Evolutionary conservation across 2,329 filamentous ascomycete species (phyloP).

Genomic region (Ophiocordyceps camponoti-saundersi): DNA sequence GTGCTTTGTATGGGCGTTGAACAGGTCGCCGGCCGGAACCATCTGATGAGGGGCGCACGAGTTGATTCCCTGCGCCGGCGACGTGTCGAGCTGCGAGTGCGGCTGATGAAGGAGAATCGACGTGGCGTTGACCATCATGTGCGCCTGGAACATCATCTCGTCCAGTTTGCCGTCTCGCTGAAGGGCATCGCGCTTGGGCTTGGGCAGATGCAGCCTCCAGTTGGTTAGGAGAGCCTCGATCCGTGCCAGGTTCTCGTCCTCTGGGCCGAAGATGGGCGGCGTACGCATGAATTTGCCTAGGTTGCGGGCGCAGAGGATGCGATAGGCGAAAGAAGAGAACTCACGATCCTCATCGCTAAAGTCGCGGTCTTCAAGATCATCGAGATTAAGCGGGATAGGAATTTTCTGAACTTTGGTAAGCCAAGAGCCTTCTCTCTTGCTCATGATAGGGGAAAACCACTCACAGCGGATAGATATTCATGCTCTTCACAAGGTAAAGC

Average conservation of each 20-base stretch:
- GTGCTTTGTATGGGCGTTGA: slow-evolving; percentile 59
- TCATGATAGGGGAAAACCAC: slow-evolving; percentile 7
- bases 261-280: slow-evolving; percentile 30
- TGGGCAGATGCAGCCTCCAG: slow-evolving; percentile 67
- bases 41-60: slow-evolving; percentile 47
- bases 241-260: slow-evolving; percentile 32
- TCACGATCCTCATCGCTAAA: slow-evolving; percentile 52
- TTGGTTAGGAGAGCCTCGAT: slow-evolving; percentile 43
- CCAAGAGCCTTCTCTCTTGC: neutral
- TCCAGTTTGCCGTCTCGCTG: slow-evolving; percentile 57
- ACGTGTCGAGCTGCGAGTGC: slow-evolving; percentile 55
- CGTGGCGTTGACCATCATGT: slow-evolving; percentile 54
- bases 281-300: slow-evolving; percentile 57
- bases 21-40: slow-evolving; percentile 29
- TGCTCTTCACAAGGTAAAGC: slow-evolving; percentile 68
- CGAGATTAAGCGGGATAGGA: slow-evolving; percentile 42
- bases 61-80: slow-evolving; percentile 38
- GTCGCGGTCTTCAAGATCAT: slow-evolving; percentile 61
- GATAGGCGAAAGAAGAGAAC: slow-evolving; percentile 76
- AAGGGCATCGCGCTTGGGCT: slow-evolving; percentile 52
- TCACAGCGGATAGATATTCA: slow-evolving; percentile 45
- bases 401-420: slow-evolving; percentile 26
- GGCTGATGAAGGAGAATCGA: slow-evolving; percentile 67
- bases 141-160: slow-evolving; percentile 82
- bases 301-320: slow-evolving; percentile 65